Conservation (phyloP, 1,284 basidiomycete species). For the Cryptococcus hybrid region DNA sequence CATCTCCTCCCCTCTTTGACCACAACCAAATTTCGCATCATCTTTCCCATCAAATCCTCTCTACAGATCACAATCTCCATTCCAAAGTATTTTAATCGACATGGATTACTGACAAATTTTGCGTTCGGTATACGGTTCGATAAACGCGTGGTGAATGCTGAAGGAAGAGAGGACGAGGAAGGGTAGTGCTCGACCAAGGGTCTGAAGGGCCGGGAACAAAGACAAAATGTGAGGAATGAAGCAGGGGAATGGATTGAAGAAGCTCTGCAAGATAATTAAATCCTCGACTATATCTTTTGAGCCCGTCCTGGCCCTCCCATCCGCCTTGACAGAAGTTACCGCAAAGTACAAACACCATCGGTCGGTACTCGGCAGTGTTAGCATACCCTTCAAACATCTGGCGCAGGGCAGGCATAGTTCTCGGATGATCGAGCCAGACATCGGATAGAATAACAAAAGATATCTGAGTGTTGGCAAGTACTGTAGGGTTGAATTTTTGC, state of each 20-base stretch:
- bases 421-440: slow-evolving; percentile 69
- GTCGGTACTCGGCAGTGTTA: slow-evolving; percentile 74
- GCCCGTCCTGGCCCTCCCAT: slow-evolving; percentile 73
- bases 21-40: slow-evolving; percentile 86
- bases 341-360: slow-evolving; percentile 84
- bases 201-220: slow-evolving; percentile 93
- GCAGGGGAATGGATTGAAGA: slow-evolving; percentile 77
- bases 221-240: slow-evolving; percentile 80
- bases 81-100: slow-evolving; percentile 90
- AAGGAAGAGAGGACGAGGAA: slow-evolving; percentile 78
- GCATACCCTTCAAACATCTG: slow-evolving; percentile 91
- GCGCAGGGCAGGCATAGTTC: slow-evolving; percentile 73
- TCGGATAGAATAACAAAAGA: slow-evolving; percentile 95
- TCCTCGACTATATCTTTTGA: slow-evolving; percentile 81
- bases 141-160: slow-evolving; percentile 67
- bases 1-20: slow-evolving; percentile 71
- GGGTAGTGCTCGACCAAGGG: slow-evolving; percentile 69
- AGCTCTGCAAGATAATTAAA: slow-evolving; percentile 84
- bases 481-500: slow-evolving; percentile 46
- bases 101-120: slow-evolving; percentile 87
- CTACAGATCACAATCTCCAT: slow-evolving; percentile 95
- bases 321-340: slow-evolving; percentile 90
- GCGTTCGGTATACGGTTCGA: slow-evolving; percentile 69
- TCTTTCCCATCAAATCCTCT: slow-evolving; percentile 89
- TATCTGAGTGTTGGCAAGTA: slow-evolving; percentile 57